Percentiles rank a stretch among this genome's conserved stretches.
These are phyloP conservation scores for Phytopythium oedochilum DNA, from an alignment of 352 stramenopile genomes.

Conservation along the genomic window DNA sequence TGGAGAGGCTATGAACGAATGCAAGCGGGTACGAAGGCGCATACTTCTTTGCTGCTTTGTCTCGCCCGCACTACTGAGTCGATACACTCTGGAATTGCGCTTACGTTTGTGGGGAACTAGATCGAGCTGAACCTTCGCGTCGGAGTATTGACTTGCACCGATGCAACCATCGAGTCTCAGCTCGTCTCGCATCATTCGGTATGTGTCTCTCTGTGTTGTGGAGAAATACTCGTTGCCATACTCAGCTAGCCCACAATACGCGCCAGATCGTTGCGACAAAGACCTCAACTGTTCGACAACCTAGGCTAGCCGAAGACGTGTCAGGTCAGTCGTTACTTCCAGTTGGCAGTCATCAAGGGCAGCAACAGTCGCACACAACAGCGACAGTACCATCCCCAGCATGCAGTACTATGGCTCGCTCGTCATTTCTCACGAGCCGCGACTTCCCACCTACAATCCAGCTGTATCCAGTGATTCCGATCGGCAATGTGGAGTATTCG, in stretches of 20 bases:
- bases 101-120: constrained; percentile 10
- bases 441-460: constrained; percentile 35
- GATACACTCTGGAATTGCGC: too few relatives aligned
- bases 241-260: too few relatives aligned
- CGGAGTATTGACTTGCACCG: constrained; percentile 42
- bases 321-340: background rate
- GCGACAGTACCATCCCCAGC: background rate
- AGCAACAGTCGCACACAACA: background rate
- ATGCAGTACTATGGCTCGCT: constrained; percentile 4
- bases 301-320: background rate
- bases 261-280: background rate
- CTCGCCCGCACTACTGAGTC: too few relatives aligned
- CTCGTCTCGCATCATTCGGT: constrained; percentile 49
- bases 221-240: too few relatives aligned
- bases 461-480: constrained; percentile 30
- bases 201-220: background rate
- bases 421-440: constrained; percentile 33
- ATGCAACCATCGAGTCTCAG: constrained; percentile 45
- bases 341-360: background rate
- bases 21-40: constrained; percentile 35
- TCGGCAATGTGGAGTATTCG: background rate
- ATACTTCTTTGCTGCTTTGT: too few relatives aligned
- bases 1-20: constrained; percentile 50
- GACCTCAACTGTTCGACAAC: background rate
- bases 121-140: constrained; percentile 64